Evolutionary conservation across 2,329 filamentous ascomycete species (phyloP).

Genomic region (Akanthomyces uredinophilus): DNA sequence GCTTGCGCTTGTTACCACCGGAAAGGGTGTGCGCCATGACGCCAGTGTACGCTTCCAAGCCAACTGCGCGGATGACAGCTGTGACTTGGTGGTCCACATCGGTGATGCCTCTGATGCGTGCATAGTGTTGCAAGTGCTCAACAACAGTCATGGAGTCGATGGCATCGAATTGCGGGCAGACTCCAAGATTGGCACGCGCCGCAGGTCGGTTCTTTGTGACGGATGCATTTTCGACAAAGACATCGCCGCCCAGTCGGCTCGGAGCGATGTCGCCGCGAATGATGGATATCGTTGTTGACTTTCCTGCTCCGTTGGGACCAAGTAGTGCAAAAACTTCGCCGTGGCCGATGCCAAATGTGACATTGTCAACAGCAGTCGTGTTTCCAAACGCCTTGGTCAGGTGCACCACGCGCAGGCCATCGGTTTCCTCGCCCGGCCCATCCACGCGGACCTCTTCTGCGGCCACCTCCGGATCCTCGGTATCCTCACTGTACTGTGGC

Average conservation of each 20-base stretch:
- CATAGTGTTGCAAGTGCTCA: constrained; percentile 70
- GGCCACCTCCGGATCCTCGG: constrained; percentile 25
- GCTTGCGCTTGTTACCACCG: constrained; percentile 72
- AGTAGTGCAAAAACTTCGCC: constrained; percentile 71
- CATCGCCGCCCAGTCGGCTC: constrained; percentile 47
- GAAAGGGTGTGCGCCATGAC: constrained; percentile 64
- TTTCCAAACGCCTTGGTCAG: constrained; percentile 63
- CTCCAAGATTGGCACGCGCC: constrained; percentile 59
- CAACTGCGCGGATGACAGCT: constrained; percentile 61
- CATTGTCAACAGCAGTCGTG: constrained; percentile 62
- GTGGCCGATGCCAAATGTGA: constrained; percentile 63
- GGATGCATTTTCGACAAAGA: constrained; percentile 64
- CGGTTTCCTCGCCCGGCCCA: constrained; percentile 26
- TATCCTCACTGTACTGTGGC: constrained; percentile 16
- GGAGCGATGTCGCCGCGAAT: constrained; percentile 70
- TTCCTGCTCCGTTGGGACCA: constrained; percentile 73
- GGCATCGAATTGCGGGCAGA: constrained; percentile 69
- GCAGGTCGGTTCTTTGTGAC: constrained; percentile 58
- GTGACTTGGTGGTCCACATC: constrained; percentile 54
- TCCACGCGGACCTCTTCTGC: constrained; percentile 24
- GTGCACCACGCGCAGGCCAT: constrained; percentile 58
- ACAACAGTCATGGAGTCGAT: constrained; percentile 70
- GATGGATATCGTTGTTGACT: constrained; percentile 66
- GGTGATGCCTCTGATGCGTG: constrained; percentile 60
- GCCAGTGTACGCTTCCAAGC: constrained; percentile 54